phyloP scores from a whole-genome alignment of 257 asterid species.

The Ballota nigra region DNA sequence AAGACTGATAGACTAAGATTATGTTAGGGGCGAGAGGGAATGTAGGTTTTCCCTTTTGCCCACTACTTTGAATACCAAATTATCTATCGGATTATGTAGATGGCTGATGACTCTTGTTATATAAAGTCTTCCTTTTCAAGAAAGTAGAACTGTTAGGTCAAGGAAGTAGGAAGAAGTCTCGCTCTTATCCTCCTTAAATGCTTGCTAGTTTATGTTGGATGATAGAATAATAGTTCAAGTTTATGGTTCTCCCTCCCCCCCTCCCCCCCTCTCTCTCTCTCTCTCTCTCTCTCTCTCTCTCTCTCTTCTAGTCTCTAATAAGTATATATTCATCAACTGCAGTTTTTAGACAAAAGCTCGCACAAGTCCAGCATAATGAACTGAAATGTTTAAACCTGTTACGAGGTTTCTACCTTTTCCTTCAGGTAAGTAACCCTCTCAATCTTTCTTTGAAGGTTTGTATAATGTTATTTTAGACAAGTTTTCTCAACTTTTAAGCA shows the following conservation, averaged over 20 bases:
- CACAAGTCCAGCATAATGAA: background rate
- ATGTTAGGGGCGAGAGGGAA: background rate
- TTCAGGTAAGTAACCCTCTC: slow-evolving; percentile 32
- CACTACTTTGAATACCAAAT: background rate
- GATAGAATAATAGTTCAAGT: background rate
- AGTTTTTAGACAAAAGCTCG: slow-evolving; percentile 28
- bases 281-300: background rate
- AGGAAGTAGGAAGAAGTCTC: background rate
- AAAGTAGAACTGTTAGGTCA: background rate
- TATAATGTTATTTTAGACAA: background rate
- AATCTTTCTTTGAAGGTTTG: background rate
- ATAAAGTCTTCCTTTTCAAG: background rate
- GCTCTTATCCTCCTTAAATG: background rate
- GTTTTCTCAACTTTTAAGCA: background rate
- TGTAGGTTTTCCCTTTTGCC: background rate
- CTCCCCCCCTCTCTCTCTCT: background rate
- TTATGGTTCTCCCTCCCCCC: background rate
- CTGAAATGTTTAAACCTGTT: slow-evolving; percentile 39
- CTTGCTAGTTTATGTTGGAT: background rate
- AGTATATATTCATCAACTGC: slow-evolving; percentile 14
- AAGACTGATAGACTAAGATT: no score
- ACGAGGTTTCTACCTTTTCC: slow-evolving; percentile 49
- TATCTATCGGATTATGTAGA: background rate
- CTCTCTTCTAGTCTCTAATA: background rate
- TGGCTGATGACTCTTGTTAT: background rate